Evolutionary conservation across 176 grass and related monocot species (phyloP), one percentile per base, ranked within the genome.

Genomic region (Avena atlantica): DNA sequence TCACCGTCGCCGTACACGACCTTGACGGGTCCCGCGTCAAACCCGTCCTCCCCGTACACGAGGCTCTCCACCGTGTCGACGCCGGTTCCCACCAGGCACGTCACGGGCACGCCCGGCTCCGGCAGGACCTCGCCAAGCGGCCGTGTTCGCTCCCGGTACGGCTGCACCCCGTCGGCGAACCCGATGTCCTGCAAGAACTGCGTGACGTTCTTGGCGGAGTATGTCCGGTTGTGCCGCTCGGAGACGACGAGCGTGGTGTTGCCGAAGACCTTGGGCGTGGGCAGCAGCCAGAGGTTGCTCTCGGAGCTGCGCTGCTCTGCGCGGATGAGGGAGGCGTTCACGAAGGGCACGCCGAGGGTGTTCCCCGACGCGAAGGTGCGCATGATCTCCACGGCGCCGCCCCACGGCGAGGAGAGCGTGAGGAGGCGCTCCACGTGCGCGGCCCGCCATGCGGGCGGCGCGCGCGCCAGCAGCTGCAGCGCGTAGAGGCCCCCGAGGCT

Each of bases 221-320:
- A 98, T 14, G 81, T 82, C 16, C 87, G 85, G 83, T 88, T 86
- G 56, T 86, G 57, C 14, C 4, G 16, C 2, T 69, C n/a, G 9
- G 94, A 90, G 15, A 88, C 81, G 27, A 94, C 86, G 9, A 98
- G 86, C 42, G 88, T 91, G 49, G 83, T 81, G 51, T 90, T 73
- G 37, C 93, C 88, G 45, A 91, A 98, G 2, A 78, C 85, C 71
- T 20, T 53, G 1, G 93, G 90, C 51, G 87, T 71, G 2, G 93
- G 96, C 63, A 98, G 89, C 23, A 95, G 86, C 96, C 96, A 98
- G 25, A 95, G 89, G 84, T 98, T 98, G 93, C 96, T 95, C 89
- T 98, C 96, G 29, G 91, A 64, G 71, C 84, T 92, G 0, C 88
- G 87, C 68, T 91, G 88, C 83, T 95, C 88, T 24, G 23, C 81